Percentiles rank a stretch among this genome's conserved stretches.
Conservation (phyloP, 1,284 basidiomycete genomes). For the Apiotrichum brassicae region DNA sequence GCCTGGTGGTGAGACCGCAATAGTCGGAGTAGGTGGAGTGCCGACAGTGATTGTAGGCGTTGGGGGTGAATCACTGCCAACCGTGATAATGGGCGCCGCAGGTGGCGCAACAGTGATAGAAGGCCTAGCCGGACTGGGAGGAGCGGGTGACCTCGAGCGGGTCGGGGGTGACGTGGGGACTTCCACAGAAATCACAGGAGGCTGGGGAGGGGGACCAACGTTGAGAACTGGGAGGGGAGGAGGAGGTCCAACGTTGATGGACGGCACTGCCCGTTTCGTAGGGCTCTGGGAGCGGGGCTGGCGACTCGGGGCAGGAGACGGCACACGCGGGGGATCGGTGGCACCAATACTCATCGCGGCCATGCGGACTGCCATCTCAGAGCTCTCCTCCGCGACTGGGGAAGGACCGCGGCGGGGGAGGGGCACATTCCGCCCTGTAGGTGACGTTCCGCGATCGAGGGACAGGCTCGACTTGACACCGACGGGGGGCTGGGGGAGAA, state of each 20-base stretch:
- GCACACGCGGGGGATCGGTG: neutral
- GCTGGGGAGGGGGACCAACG: neutral
- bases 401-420: neutral
- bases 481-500: slow-evolving; percentile 39
- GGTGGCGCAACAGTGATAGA: neutral
- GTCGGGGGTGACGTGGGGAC: too few relatives aligned
- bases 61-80: slow-evolving; percentile 1
- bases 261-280: neutral
- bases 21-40: neutral
- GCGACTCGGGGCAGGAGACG: neutral
- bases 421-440: neutral
- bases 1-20: neutral
- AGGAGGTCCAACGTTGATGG: neutral
- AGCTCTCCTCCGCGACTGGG: slow-evolving; percentile 4
- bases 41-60: slow-evolving; percentile 5
- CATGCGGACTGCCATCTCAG: slow-evolving; percentile 12
- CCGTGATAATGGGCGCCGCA: neutral
- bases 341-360: slow-evolving; percentile 4
- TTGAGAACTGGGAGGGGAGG: neutral
- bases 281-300: slow-evolving; percentile 1
- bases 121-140: neutral
- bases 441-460: slow-evolving; percentile 34
- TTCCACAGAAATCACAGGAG: neutral
- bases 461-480: slow-evolving; percentile 33
- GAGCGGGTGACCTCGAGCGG: too few relatives aligned